phyloP scores from a whole-genome alignment of 1,139 yeast species.

The Kodamaea anthophila region DNA sequence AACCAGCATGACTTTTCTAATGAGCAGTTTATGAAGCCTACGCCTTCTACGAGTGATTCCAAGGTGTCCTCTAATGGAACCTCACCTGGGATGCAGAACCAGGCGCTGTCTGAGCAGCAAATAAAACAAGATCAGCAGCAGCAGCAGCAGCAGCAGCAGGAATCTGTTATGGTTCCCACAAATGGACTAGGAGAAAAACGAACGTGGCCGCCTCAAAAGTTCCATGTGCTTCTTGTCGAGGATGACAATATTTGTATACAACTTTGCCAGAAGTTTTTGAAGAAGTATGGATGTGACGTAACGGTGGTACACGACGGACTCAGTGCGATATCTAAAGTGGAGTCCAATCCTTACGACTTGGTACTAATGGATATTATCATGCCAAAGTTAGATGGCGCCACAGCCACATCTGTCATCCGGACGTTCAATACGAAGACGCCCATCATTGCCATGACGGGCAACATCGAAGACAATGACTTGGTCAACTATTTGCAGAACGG shows the following conservation, averaged over 20 bases:
- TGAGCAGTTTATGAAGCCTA: constrained; percentile 2
- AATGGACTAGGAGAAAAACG: constrained; percentile 12
- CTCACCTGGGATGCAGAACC: background rate
- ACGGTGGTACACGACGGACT: constrained; percentile 91
- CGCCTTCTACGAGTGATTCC: constrained; percentile 7
- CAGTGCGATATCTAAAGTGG: constrained; percentile 78
- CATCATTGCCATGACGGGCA: constrained; percentile 91
- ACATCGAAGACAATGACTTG: constrained; percentile 73
- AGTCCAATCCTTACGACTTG: constrained; percentile 68
- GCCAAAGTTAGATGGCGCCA: constrained; percentile 93
- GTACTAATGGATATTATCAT: constrained; percentile 91
- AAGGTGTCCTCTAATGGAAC: constrained; percentile 4
- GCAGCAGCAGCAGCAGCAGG: too few species aligned
- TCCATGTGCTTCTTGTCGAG: constrained; percentile 76
- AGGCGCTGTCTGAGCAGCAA: constrained; percentile 8
- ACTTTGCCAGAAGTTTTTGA: constrained; percentile 68
- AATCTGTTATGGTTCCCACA: constrained; percentile 10
- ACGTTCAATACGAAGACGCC: constrained; percentile 81
- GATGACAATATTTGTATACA: constrained; percentile 83
- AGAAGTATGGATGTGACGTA: constrained; percentile 86
- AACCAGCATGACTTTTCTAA: too few species aligned
- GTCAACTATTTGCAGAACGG: constrained; percentile 82
- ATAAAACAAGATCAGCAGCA: too few species aligned
- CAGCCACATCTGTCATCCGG: constrained; percentile 82
- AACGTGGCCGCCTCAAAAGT: constrained; percentile 37